Percentiles rank a stretch among this genome's conserved stretches.
Evolutionary conservation across 768 basidiomycete species (phyloP).

Genomic region (Boletus reticulatus): DNA sequence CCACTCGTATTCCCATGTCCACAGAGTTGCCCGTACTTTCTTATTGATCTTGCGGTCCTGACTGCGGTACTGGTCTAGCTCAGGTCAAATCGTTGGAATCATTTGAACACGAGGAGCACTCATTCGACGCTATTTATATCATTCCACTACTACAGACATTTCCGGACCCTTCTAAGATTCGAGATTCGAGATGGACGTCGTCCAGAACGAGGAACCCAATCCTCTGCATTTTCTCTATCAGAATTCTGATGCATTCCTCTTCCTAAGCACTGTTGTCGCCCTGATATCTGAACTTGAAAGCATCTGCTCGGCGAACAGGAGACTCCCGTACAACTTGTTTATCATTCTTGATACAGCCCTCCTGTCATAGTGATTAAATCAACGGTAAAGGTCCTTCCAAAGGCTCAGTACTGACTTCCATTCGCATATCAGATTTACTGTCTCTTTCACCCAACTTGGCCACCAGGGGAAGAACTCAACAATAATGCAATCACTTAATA

Average conservation of each 20-base stretch:
- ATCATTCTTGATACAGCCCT: slow-evolving; percentile 18
- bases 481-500: neutral
- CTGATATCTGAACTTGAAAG: neutral
- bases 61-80: neutral
- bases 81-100: neutral
- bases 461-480: too few species aligned
- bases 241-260: slow-evolving; percentile 8
- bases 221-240: slow-evolving; percentile 17
- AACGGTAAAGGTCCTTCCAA: slow-evolving; percentile 25
- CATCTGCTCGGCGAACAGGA: neutral
- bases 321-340: slow-evolving; percentile 15
- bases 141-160: too few species aligned
- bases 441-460: too few species aligned
- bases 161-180: too few species aligned
- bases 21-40: neutral
- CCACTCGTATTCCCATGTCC: slow-evolving; percentile 1
- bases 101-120: too few species aligned
- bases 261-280: slow-evolving; percentile 17
- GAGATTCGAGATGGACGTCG: neutral
- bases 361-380: slow-evolving; percentile 25
- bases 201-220: slow-evolving; percentile 14
- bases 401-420: slow-evolving; percentile 13
- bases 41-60: neutral
- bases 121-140: too few species aligned
- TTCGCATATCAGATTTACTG: slow-evolving; percentile 14